Conservation (phyloP, 768 basidiomycete genomes). For the Auricularia sp. region DNA sequence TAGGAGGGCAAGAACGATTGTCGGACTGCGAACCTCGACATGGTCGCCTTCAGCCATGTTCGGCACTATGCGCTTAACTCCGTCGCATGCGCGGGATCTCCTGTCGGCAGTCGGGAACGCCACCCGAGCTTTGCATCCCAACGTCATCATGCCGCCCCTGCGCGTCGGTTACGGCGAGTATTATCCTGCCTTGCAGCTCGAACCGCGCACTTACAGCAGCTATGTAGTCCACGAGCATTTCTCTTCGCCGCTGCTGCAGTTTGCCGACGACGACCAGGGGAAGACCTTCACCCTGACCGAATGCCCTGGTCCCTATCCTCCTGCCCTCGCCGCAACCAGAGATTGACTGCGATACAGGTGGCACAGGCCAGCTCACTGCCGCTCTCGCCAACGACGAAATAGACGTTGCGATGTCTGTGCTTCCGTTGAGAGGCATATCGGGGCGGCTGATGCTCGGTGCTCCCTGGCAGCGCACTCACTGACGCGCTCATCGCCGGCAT, state of each 20-base stretch:
- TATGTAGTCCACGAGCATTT: conserved; percentile 78
- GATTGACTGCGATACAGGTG: conserved; percentile 37
- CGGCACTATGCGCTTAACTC: not conserved
- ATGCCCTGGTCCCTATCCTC: conserved; percentile 59
- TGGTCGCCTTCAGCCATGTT: not conserved
- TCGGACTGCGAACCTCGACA: not conserved
- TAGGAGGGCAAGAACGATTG: not conserved
- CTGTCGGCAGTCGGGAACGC: too few species aligned
- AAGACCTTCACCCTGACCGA: conserved; percentile 76
- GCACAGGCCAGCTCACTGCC: conserved; percentile 75
- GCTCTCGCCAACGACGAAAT: conserved; percentile 67
- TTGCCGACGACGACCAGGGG: conserved; percentile 55
- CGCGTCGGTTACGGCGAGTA: conserved; percentile 39
- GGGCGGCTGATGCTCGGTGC: not conserved
- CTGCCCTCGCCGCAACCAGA: not conserved
- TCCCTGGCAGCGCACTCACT: conserved; percentile 60
- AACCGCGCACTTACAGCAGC: not conserved
- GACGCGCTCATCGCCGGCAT: conserved; percentile 88
- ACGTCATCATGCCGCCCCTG: conserved; percentile 17
- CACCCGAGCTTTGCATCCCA: too few species aligned
- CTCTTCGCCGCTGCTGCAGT: conserved; percentile 84
- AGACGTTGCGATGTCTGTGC: conserved; percentile 67
- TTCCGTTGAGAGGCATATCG: not conserved
- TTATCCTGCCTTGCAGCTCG: not conserved
- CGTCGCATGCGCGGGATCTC: too few species aligned